Evolutionary conservation across 371 early-diverging fungal genomes (phyloP), one percentile per base, ranked within the genome.

Genomic region (Haplosporangium sp.): DNA sequence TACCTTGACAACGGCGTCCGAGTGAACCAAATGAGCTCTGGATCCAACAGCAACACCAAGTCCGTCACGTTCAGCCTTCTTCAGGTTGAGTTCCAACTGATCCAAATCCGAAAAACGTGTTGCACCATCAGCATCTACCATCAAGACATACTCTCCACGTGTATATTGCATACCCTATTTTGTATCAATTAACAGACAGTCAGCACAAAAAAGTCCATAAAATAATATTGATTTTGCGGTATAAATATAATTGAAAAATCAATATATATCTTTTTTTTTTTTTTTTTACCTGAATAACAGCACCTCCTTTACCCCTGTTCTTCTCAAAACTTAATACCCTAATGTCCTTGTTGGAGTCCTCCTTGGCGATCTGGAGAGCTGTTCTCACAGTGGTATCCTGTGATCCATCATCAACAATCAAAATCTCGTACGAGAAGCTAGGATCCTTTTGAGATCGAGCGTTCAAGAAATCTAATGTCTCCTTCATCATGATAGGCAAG

Each of bases 51-150:
- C 96, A 19, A 96, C 83, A 20, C 89, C 95, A 19, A 83, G 78
- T 0, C 90, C 92, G 37, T 88, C 73, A 20, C 69, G 66, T 38
- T 86, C 71, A 13, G 84, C 77, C 55, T 74, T 72, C 52, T 69
- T 74, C 38, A 92, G 59, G 48, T 86, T 83, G 5, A 57, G 69
- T 20, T 92, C 88, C 70, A 96, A 77, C 48, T 83, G 66, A 19
- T 87, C 91, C 53, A 97, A 71, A 82, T 98, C 97, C 10, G 92
- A 88, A 82, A 97, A 97, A 52, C 87, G 86, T 0, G 97, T 96
- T 0, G 98, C 97, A 27, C 97, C 98, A 84, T 98, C 98, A 0
- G 98, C 97, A 84, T 98, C 98, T 17, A 95, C 97, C 90, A 98
- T 96, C 67, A 98, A 83, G 45, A 96, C 81, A 45, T 76, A 76